Evolutionary conservation across 306 rosid genomes (phyloP).

Genomic region (Malus sylvestris): DNA sequence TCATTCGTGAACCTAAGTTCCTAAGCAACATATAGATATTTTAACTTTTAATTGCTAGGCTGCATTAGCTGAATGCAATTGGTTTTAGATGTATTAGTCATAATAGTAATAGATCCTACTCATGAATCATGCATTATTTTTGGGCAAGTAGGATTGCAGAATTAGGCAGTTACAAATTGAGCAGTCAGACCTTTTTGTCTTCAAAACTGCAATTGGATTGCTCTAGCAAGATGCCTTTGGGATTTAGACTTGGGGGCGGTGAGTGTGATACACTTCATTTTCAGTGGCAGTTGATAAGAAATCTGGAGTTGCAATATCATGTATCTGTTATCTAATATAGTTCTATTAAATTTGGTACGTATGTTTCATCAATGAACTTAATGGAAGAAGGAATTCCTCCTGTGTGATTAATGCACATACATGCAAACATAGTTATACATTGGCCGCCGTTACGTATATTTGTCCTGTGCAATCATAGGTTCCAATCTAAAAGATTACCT

Average conservation of each 20-base stretch:
- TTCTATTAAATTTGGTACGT: neutral
- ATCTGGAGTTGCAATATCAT: neutral
- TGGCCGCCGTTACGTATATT: neutral
- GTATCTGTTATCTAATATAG: neutral
- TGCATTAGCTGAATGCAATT: neutral
- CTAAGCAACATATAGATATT: neutral
- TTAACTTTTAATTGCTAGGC: neutral
- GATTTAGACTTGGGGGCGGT: neutral
- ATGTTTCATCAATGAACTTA: neutral
- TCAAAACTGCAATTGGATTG: neutral
- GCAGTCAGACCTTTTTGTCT: neutral
- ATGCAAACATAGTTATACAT: neutral
- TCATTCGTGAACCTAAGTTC: neutral
- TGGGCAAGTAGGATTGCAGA: neutral
- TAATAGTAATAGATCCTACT: neutral
- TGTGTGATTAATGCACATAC: neutral
- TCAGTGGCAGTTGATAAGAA: neutral
- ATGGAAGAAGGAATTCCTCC: neutral
- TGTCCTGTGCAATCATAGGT: neutral
- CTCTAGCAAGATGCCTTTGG: neutral
- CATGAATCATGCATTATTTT: neutral
- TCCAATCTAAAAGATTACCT: neutral
- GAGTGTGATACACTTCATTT: neutral
- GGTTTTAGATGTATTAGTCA: neutral
- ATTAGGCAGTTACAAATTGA: neutral